Percentiles rank a stretch among this genome's conserved stretches.
Evolutionary conservation across 176 grass and related monocot species (phyloP).

Genomic region (Miscanthus lutarioriparius): DNA sequence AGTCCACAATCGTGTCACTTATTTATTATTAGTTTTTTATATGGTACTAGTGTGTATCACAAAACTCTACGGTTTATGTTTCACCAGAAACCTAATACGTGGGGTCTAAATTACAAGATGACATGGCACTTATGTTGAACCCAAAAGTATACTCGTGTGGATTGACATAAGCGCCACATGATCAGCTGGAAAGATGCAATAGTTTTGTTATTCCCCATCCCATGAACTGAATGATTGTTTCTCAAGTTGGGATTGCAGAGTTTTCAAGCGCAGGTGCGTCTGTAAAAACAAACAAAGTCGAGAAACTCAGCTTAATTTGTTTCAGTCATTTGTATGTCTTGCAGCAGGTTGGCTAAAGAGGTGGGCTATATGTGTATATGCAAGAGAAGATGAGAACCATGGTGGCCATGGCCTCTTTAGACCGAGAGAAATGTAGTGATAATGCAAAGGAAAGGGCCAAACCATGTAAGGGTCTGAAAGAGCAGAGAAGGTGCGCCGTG

Average conservation of each 20-base stretch:
- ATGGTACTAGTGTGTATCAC: neutral
- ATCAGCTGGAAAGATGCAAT: neutral
- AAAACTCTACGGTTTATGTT: no score
- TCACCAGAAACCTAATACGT: no score
- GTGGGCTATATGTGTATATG: no score
- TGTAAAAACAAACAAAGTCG: neutral
- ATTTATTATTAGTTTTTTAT: neutral
- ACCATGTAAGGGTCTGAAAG: no score
- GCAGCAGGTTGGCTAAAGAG: neutral
- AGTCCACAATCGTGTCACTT: neutral
- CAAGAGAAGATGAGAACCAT: no score
- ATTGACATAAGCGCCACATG: neutral
- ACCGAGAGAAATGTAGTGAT: no score
- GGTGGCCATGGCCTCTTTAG: no score
- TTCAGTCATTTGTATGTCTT: neutral
- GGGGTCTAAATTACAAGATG: neutral
- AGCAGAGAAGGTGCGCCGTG: no score
- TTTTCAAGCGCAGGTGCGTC: neutral
- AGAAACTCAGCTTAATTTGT: neutral
- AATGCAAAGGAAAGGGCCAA: no score
- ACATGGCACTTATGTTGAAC: neutral
- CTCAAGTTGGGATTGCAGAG: neutral
- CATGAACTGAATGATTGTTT: neutral
- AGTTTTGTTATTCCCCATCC: no score
- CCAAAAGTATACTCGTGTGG: neutral